Conservation (phyloP, 371 early-diverging fungal species). For the Haplosporangium sp. region DNA sequence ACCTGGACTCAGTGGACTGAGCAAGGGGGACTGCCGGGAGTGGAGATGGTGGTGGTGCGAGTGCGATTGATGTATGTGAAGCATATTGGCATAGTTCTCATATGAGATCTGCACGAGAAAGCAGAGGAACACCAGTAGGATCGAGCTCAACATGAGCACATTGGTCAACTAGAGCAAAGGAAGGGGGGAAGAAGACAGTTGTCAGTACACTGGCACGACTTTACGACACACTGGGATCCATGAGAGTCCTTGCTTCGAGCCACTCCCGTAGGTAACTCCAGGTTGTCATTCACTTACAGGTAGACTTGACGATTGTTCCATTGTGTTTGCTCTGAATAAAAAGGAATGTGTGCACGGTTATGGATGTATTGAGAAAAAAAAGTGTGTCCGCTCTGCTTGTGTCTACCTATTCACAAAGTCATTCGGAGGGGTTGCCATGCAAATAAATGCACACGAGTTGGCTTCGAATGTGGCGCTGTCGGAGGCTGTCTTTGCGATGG, state of each 20-base stretch:
- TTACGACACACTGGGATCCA: too few relatives aligned
- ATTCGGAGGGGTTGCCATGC: too few relatives aligned
- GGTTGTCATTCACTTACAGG: too few relatives aligned
- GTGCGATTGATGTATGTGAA: slow-evolving; percentile 35
- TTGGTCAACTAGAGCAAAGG: slow-evolving; percentile 52
- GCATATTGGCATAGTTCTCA: slow-evolving; percentile 47
- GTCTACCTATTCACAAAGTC: too few relatives aligned
- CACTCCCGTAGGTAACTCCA: too few relatives aligned
- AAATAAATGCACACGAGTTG: too few relatives aligned
- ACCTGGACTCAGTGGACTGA: slow-evolving; percentile 36
- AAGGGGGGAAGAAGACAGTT: neutral
- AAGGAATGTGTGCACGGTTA: neutral
- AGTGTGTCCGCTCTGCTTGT: neutral
- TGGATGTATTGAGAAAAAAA: too few relatives aligned
- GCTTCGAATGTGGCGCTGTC: too few relatives aligned
- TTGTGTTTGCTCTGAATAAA: neutral
- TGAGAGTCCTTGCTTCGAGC: too few relatives aligned
- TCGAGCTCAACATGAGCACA: slow-evolving; percentile 47
- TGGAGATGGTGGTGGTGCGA: slow-evolving; percentile 19
- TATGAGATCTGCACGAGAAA: slow-evolving; percentile 48
- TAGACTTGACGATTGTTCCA: slow-evolving; percentile 34
- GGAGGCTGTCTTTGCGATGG: too few relatives aligned
- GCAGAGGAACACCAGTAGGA: slow-evolving; percentile 44
- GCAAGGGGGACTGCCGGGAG: slow-evolving; percentile 24
- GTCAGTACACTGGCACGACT: neutral